Base-by-base conservation (phyloP, 2,329 filamentous ascomycete species). In the Penicillium sp. region DNA sequence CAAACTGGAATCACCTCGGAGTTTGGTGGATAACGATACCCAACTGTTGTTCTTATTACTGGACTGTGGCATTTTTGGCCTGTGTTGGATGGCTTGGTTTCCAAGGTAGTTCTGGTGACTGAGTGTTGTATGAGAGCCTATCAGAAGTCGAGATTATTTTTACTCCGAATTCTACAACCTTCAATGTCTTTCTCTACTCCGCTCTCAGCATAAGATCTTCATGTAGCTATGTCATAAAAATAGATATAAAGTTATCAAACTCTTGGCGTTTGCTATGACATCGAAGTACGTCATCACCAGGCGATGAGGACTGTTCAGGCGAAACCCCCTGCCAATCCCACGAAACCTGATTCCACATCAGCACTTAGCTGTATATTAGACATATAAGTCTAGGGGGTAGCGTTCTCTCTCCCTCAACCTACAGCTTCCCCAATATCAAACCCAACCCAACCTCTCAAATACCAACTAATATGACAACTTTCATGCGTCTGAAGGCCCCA, bases 201-300 rank as follows among this genome's bases (percentile, higher is more conserved):
- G 14, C n/a, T n/a, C n/a, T n/a, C n/a, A n/a, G n/a, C 18, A 32
- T 23, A 7, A 13, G n/a, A 40, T 34, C 14, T 16, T 30, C 27
- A n/a, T 23, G 14, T 8, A 41, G 32, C 32, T 34, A 34, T 34
- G 14, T 19, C 11, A 14, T 47, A 36, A 35, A 40, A 32, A 42
- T 49, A 39, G 30, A 53, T 39, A 49, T 42, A 44, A 32, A 47
- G 45, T 39, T 35, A 13, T 41, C 23, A 0, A 23, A 23, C 45
- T 50, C 51, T 54, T 54, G 51, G 51, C 51, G 13, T 42, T 13
- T 38, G 11, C 30, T 30, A 23, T 54, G 51, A 50, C 51, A 54
- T 50, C 27, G 34, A 29, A 13, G n/a, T 30, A 44, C 51, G 51
- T 54, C 51, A 54, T 45, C 2, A 16, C 27, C 2, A 26, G 23